Base-by-base conservation (phyloP, 1,139 yeast genomes). In the Candida tunisiensis region DNA sequence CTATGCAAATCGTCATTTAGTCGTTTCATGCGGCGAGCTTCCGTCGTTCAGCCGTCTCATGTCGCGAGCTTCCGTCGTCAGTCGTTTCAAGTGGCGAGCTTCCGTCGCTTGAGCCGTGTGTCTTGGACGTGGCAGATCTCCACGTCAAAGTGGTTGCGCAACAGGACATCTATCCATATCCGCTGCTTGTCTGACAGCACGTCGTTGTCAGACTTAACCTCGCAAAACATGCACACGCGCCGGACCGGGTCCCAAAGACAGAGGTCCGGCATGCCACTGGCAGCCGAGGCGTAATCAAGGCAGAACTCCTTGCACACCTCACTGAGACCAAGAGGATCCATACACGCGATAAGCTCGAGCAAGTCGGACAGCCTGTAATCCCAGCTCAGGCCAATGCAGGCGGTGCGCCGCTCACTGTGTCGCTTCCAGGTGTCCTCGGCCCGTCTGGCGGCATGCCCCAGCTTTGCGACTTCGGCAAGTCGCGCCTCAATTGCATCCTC, bases 191-290 rank as follows among this genome's bases (percentile, higher is more conserved):
- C 57, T n/a, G 55, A 47, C 16, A 55, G 36, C 2, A 42, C 37
- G 31, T 55, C 60, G 25, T 53, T 51, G 19, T 46, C 53, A 1
- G 57, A 50, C 31, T 55, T 55, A 23, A 55, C 60, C 28, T 47
- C 55, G 13, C 46, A 49, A 33, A 50, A 39, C 28, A 38, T 38
- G 16, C 44, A 38, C 21, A 24, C 29, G 12, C 21, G 25, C 19
- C 23, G 22, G 3, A 31, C 37, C 2, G 33, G 29, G 18, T 41
- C 39, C 52, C 55, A 49, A 8, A 54, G 32, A 21, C 54, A 50
- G 27, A 55, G 34, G 31, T 55, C 60, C 1, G 60, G 59, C 34
- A 51, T 44, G 5, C 60, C 60, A 2, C 53, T 39, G 8, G 39
- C 31, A 23, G 45, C 40, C 11, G 37, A 38, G n/a, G 42, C 30